phyloP scores from a whole-genome alignment of 192 early-diverging fungal species.

The Chytriomyces hyalinus region DNA sequence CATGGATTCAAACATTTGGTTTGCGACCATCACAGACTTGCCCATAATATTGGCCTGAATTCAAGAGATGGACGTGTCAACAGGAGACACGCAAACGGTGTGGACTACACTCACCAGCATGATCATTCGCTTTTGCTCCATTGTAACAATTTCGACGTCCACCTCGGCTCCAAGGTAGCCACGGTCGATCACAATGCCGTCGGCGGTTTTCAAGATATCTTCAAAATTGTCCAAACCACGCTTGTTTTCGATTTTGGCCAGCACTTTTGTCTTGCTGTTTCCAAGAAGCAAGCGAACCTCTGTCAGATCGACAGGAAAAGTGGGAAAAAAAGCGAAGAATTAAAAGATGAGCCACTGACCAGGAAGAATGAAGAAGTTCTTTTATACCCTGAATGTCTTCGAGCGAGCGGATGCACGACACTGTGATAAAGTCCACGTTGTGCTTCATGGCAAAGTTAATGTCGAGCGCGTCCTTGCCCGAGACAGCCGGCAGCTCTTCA shows the following conservation, averaged over 20 bases:
- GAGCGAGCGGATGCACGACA: conserved; percentile 61
- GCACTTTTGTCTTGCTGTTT: conserved; percentile 58
- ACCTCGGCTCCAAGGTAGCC: conserved; percentile 66
- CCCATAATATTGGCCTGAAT: conserved; percentile 56
- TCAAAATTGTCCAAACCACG: conserved; percentile 63
- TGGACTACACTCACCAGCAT: conserved; percentile 34
- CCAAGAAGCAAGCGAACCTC: conserved; percentile 53
- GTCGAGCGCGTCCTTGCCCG: conserved; percentile 60
- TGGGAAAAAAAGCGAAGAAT: not conserved
- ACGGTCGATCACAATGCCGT: conserved; percentile 66
- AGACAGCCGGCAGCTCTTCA: conserved; percentile 60
- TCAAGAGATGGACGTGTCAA: not conserved
- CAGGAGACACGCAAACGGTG: not conserved
- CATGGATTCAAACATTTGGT: conserved; percentile 70
- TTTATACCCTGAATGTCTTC: conserved; percentile 55
- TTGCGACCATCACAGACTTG: conserved; percentile 63
- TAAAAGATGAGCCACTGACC: conserved; percentile 41
- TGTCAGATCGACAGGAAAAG: conserved; percentile 2
- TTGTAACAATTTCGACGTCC: conserved; percentile 59
- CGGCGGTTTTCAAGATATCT: conserved; percentile 55
- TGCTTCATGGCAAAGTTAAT: conserved; percentile 53
- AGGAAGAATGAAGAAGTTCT: conserved; percentile 16
- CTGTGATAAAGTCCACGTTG: conserved; percentile 60
- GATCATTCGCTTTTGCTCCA: conserved; percentile 68
- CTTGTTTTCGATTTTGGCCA: conserved; percentile 69